Evolutionary conservation across 2,329 filamentous ascomycete genomes (phyloP).

Genomic region (Botrytis deweyae): DNA sequence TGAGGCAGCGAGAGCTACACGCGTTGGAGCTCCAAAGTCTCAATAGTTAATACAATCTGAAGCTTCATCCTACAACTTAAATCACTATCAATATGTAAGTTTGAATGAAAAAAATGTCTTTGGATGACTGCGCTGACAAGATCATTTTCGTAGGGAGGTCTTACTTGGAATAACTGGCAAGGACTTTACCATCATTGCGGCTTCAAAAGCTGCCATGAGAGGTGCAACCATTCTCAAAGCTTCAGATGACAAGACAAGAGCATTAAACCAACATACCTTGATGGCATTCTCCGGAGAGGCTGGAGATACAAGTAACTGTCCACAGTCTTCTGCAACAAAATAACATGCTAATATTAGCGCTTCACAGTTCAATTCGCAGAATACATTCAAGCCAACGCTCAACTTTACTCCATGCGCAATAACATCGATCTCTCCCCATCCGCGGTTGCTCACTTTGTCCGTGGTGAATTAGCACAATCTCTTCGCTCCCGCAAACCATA

Average conservation of each 20-base stretch:
- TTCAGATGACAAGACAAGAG: conserved; percentile 92
- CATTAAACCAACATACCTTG: conserved; percentile 88
- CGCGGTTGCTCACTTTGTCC: conserved; percentile 89
- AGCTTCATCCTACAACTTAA: conserved; percentile 30
- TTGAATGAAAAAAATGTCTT: background rate
- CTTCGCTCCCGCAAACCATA: conserved; percentile 91
- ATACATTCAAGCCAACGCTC: conserved; percentile 97
- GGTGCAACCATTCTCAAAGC: conserved; percentile 95
- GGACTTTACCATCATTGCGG: conserved; percentile 97
- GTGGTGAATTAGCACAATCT: conserved; percentile 86
- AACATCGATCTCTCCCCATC: conserved; percentile 86
- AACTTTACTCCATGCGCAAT: conserved; percentile 98
- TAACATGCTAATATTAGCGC: conserved; percentile 20
- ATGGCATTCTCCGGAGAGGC: conserved; percentile 96
- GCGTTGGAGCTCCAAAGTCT: conserved; percentile 31
- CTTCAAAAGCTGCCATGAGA: conserved; percentile 97
- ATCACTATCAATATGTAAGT: conserved; percentile 35
- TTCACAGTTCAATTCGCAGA: conserved; percentile 91
- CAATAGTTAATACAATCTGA: conserved; percentile 29
- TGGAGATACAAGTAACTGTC: conserved; percentile 77
- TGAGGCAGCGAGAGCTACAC: conserved; percentile 38
- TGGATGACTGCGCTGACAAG: conserved; percentile 20
- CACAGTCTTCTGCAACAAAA: background rate
- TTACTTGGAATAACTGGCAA: conserved; percentile 97
- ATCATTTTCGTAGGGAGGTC: conserved; percentile 71